phyloP scores from a whole-genome alignment of 2,329 filamentous ascomycete species.

The Curvularia lunata region DNA sequence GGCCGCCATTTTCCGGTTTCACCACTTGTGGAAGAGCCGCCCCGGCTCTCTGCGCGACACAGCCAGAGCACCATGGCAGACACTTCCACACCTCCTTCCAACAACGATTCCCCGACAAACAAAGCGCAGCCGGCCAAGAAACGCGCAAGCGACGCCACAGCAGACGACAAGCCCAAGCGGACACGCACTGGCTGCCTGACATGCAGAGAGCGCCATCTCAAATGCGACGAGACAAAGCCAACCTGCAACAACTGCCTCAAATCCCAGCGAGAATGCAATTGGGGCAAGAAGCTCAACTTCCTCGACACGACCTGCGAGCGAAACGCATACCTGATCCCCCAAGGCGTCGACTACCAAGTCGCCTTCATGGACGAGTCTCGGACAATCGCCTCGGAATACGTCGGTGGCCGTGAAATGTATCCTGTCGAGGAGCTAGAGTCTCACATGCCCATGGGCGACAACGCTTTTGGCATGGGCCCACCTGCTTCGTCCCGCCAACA shows the following conservation, averaged over 20 bases:
- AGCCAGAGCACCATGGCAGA: constrained; percentile 25
- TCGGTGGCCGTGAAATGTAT: constrained; percentile 78
- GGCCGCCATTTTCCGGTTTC: too few species aligned
- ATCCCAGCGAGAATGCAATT: constrained; percentile 82
- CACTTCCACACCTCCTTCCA: constrained; percentile 31
- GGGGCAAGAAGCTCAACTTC: constrained; percentile 87
- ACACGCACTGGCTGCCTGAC: constrained; percentile 91
- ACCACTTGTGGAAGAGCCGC: too few species aligned
- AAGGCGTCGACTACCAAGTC: constrained; percentile 68
- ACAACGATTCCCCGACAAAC: constrained; percentile 29
- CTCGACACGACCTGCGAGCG: constrained; percentile 78
- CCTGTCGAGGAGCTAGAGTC: constrained; percentile 55
- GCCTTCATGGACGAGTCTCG: constrained; percentile 88
- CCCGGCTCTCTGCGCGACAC: constrained; percentile 5
- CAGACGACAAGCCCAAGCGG: constrained; percentile 72
- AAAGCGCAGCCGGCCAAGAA: constrained; percentile 27
- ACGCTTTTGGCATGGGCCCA: constrained; percentile 41
- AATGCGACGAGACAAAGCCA: constrained; percentile 79
- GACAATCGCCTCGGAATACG: constrained; percentile 88
- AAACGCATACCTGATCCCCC: constrained; percentile 61
- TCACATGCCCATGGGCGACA: constrained; percentile 26
- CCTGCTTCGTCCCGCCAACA: constrained; percentile 53
- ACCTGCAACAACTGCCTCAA: constrained; percentile 82
- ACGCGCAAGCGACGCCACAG: constrained; percentile 30
- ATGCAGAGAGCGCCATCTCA: constrained; percentile 86